These are phyloP conservation scores for Polygonum aviculare DNA, from an alignment of 148 eudicot species.

Conservation along the genomic window DNA sequence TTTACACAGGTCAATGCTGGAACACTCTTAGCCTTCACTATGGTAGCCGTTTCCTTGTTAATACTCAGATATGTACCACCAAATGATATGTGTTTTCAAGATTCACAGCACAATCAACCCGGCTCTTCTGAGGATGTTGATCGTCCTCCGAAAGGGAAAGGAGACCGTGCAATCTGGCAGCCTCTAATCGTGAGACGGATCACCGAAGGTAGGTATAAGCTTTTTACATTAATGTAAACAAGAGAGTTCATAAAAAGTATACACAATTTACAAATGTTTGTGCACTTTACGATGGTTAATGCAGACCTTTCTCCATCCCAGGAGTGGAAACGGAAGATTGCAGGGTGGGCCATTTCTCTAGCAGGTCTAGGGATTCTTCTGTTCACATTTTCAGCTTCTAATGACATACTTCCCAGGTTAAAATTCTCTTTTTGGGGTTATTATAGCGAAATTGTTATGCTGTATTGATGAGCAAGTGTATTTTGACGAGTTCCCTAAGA, in stretches of 20 bases:
- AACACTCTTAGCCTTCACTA: constrained; percentile 51
- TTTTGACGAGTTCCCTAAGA: no score
- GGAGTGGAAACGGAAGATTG: neutral
- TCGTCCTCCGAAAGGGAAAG: constrained; percentile 20
- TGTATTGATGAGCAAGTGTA: no score
- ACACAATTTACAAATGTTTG: neutral
- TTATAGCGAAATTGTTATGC: no score
- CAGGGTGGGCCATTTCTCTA: constrained; percentile 4
- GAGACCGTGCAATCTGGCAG: constrained; percentile 4
- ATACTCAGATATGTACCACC: constrained; percentile 54
- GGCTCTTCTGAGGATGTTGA: constrained; percentile 19
- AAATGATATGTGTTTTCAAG: constrained; percentile 28
- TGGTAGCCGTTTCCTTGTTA: constrained; percentile 48
- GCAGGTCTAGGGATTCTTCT: constrained; percentile 9
- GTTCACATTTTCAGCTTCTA: constrained; percentile 7
- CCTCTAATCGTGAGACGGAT: constrained; percentile 29
- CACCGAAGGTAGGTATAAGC: constrained; percentile 23
- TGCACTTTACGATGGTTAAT: neutral
- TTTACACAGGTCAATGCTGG: constrained; percentile 55
- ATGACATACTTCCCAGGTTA: constrained; percentile 1
- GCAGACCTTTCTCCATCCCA: constrained; percentile 3
- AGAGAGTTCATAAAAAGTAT: no score
- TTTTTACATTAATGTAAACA: neutral
- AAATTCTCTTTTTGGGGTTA: neutral
- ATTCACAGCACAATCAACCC: constrained; percentile 19